A percentile compares a stretch with the other conserved stretches of the same genome.
These are phyloP conservation scores for Solanum gandarillasii DNA, from an alignment of 257 asterid genomes.

Conservation along the genomic window DNA sequence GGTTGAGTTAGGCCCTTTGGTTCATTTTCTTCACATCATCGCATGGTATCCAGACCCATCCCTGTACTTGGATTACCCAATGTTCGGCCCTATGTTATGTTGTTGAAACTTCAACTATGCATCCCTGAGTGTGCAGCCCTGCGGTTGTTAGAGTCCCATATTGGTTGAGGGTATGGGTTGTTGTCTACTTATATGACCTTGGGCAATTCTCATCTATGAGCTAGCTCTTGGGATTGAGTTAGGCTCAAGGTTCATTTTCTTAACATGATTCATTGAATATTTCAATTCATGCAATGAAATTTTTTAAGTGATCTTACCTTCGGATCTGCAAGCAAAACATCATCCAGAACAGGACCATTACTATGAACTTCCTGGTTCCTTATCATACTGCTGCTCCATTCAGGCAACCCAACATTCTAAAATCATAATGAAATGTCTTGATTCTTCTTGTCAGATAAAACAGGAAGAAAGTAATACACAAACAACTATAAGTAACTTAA, in stretches of 20 bases:
- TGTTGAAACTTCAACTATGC: not conserved
- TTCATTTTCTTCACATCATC: not conserved
- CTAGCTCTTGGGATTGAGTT: not conserved
- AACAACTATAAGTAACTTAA: not conserved
- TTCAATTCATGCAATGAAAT: not conserved
- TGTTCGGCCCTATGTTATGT: not conserved
- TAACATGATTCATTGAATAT: not conserved
- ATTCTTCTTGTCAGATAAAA: not conserved
- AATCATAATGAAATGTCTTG: not conserved
- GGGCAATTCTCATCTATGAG: not conserved
- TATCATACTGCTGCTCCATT: conserved; percentile 81
- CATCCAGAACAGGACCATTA: conserved; percentile 95
- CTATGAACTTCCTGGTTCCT: conserved; percentile 89
- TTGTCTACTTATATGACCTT: not conserved
- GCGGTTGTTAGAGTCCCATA: not conserved
- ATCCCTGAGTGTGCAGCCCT: not conserved
- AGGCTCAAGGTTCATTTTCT: not conserved
- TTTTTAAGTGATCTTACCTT: conserved; percentile 36
- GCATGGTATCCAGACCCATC: not conserved
- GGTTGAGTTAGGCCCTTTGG: not conserved
- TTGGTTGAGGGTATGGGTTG: not conserved
- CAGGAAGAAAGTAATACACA: not conserved
- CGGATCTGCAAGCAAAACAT: conserved; percentile 59
- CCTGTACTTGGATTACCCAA: not conserved
- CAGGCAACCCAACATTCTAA: conserved; percentile 77